Percentiles rank a stretch among this genome's conserved stretches.
Evolutionary conservation across 2,329 filamentous ascomycete genomes (phyloP).

Genomic region (Akanthomyces muscarius): DNA sequence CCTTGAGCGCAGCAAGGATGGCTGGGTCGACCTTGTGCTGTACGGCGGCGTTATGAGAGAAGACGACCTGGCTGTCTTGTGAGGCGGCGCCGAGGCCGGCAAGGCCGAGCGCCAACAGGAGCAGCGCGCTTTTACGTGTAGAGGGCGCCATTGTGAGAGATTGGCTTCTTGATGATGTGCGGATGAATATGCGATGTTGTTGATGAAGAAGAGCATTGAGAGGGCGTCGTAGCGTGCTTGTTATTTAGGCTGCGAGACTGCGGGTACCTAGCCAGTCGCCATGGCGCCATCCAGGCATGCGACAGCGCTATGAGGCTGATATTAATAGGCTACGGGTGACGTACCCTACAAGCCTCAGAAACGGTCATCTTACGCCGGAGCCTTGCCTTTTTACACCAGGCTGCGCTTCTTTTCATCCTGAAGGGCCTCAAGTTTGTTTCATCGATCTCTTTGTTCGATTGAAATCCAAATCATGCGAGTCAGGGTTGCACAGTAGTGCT

Average conservation of each 20-base stretch:
- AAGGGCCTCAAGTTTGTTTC: too few relatives aligned
- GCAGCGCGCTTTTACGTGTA: not conserved
- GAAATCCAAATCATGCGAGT: too few relatives aligned
- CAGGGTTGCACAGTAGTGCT: too few relatives aligned
- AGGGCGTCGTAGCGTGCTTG: not conserved
- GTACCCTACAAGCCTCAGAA: not conserved
- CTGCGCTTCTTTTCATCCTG: too few relatives aligned
- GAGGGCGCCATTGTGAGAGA: not conserved
- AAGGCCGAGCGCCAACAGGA: constrained; percentile 4
- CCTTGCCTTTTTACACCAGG: not conserved
- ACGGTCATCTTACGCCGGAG: not conserved
- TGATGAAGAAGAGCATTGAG: not conserved
- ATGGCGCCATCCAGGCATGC: constrained; percentile 4
- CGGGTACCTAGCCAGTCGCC: not conserved
- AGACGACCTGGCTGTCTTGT: constrained; percentile 19
- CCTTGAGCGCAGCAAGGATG: constrained; percentile 25
- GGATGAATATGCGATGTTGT: not conserved
- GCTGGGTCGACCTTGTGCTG: constrained; percentile 22
- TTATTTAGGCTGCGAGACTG: not conserved
- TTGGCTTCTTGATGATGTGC: not conserved
- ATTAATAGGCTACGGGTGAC: not conserved
- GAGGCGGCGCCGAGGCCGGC: constrained; percentile 14
- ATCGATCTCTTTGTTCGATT: too few relatives aligned
- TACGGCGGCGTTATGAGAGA: constrained; percentile 15
- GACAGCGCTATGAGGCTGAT: not conserved